Percentiles rank a stretch among this genome's conserved stretches.
Evolutionary conservation across 148 eudicot species (phyloP).

Genomic region (Rhododendron henanense): DNA sequence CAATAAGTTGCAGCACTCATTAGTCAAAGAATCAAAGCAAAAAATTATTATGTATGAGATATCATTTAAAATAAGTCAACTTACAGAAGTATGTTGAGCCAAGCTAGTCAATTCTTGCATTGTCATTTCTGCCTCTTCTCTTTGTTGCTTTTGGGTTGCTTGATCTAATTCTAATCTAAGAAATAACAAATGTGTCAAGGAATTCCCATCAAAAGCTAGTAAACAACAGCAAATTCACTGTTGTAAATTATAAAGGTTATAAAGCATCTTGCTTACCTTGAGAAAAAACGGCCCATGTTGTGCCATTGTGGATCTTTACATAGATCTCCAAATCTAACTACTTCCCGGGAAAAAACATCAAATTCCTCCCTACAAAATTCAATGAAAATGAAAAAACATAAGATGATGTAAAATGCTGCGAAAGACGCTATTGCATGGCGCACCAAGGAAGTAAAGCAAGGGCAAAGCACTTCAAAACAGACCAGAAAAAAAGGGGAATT

Average conservation of each 20-base stretch:
- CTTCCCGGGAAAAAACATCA: conserved; percentile 73
- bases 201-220: conserved; percentile 4
- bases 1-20: background rate
- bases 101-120: conserved; percentile 66
- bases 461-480: background rate
- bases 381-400: conserved; percentile 7
- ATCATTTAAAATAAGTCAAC: conserved; percentile 18
- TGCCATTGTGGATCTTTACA: conserved; percentile 99
- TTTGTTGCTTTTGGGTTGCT: conserved; percentile 35
- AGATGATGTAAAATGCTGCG: background rate
- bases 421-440: background rate
- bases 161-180: conserved; percentile 64
- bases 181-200: conserved; percentile 22
- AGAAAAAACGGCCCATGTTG: conserved; percentile 68
- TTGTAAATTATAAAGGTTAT: background rate
- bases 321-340: conserved; percentile 76
- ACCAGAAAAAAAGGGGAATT: background rate
- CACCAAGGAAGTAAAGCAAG: background rate
- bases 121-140: conserved; percentile 61
- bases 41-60: background rate
- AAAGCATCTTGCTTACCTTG: conserved; percentile 50
- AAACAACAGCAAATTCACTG: conserved; percentile 1
- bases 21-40: background rate
- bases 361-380: conserved; percentile 70
- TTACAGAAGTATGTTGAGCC: conserved; percentile 88